Conservation (phyloP, 2,329 filamentous ascomycete genomes). For the Nemania sp. region DNA sequence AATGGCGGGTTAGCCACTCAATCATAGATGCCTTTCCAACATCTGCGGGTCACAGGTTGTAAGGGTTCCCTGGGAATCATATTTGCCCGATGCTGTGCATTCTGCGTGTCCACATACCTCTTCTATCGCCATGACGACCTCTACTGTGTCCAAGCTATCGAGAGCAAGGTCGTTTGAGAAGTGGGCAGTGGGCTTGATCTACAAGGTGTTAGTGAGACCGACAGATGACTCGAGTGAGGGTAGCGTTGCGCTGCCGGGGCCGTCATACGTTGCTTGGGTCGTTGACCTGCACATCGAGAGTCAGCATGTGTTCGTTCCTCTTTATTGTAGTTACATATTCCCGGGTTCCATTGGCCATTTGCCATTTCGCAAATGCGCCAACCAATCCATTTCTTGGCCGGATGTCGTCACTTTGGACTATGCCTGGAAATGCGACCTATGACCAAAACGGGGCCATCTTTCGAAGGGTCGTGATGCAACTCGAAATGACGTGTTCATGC, state of each 20-base stretch:
- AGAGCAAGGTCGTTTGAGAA: constrained; percentile 97
- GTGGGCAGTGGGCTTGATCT: constrained; percentile 88
- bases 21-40: background rate
- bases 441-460: background rate
- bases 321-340: background rate
- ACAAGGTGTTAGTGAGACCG: constrained; percentile 42
- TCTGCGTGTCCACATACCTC: constrained; percentile 70
- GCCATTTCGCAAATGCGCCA: constrained; percentile 19
- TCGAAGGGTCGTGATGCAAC: background rate
- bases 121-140: constrained; percentile 99
- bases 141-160: constrained; percentile 97
- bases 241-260: constrained; percentile 5
- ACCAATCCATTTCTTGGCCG: background rate
- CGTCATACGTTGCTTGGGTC: constrained; percentile 70
- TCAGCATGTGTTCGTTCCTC: constrained; percentile 40
- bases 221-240: background rate
- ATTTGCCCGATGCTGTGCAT: background rate
- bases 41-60: background rate
- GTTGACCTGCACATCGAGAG: constrained; percentile 68
- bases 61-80: constrained; percentile 27
- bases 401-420: no score
- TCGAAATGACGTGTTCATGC: background rate
- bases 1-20: constrained; percentile 42
- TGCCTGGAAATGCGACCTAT: background rate
- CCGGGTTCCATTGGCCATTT: background rate